phyloP scores from a whole-genome alignment of 352 stramenopile genomes.

The Phytophthora quininea region DNA sequence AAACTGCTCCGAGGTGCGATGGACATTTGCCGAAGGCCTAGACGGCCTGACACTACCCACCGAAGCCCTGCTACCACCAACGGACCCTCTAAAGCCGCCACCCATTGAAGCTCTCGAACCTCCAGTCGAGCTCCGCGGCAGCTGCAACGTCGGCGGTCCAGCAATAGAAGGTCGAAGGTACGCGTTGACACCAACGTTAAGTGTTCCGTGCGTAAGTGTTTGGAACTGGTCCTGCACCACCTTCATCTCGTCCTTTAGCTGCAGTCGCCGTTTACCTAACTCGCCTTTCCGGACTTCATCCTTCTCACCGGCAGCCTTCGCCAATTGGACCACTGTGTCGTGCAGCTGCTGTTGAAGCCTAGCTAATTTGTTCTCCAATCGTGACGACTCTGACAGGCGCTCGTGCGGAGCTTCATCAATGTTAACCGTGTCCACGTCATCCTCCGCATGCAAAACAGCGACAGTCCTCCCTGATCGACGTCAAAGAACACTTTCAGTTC shows the following conservation, averaged over 20 bases:
- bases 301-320: slow-evolving; percentile 60
- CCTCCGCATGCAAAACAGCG: slow-evolving; percentile 21
- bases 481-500: slow-evolving; percentile 57
- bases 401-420: slow-evolving; percentile 60
- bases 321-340: slow-evolving; percentile 68
- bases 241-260: slow-evolving; percentile 81
- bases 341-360: slow-evolving; percentile 59
- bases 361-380: slow-evolving; percentile 51
- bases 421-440: slow-evolving; percentile 36
- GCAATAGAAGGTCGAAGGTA: slow-evolving; percentile 41
- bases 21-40: slow-evolving; percentile 10
- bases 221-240: slow-evolving; percentile 64
- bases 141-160: slow-evolving; percentile 24
- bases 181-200: slow-evolving; percentile 30
- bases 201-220: slow-evolving; percentile 41
- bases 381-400: slow-evolving; percentile 38
- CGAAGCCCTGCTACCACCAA: slow-evolving; percentile 20
- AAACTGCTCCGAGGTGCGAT: slow-evolving; percentile 39
- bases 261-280: slow-evolving; percentile 56
- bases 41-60: slow-evolving; percentile 10
- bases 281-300: slow-evolving; percentile 51
- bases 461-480: slow-evolving; percentile 35
- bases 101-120: slow-evolving; percentile 46
- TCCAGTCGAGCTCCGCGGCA: slow-evolving; percentile 24
- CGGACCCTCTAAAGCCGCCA: slow-evolving; percentile 24